Evolutionary conservation across 202 grass and related monocot species (phyloP).

Genomic region (Setaria italica): DNA sequence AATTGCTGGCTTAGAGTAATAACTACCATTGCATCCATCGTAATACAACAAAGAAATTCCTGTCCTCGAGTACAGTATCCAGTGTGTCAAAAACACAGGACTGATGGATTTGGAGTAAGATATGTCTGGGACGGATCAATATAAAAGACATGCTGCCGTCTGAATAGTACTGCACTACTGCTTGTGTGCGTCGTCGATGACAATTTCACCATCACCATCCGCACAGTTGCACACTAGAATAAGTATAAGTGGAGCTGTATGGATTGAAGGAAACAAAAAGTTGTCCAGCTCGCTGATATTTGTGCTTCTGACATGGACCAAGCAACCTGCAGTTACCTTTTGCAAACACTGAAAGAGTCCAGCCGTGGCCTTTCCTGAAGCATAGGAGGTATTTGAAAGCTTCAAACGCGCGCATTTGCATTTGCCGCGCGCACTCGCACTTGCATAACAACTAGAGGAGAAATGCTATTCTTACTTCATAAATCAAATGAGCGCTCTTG

Average conservation of each 20-base stretch:
- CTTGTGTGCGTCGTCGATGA: conserved; percentile 45
- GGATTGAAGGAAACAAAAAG: neutral
- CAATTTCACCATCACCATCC: conserved; percentile 51
- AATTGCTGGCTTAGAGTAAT: conserved; percentile 38
- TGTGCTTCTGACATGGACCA: conserved; percentile 12
- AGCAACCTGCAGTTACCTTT: conserved; percentile 4
- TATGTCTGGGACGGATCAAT: conserved; percentile 23
- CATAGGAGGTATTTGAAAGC: conserved; percentile 9
- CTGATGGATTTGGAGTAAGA: conserved; percentile 36
- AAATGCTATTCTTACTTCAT: conserved; percentile 17
- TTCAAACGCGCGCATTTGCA: conserved; percentile 2
- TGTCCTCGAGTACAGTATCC: conserved; percentile 34
- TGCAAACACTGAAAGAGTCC: conserved; percentile 24
- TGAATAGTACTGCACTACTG: conserved; percentile 47
- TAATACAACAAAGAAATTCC: conserved; percentile 35
- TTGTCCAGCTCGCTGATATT: conserved; percentile 16
- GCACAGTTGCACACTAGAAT: conserved; percentile 26
- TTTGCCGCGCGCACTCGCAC: conserved; percentile 5
- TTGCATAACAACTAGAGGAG: conserved; percentile 23
- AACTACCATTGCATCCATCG: conserved; percentile 30
- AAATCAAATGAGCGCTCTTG: neutral
- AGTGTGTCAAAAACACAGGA: conserved; percentile 18
- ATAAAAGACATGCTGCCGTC: conserved; percentile 56
- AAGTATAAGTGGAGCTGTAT: conserved; percentile 8
- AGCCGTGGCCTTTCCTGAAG: conserved; percentile 3